Evolutionary conservation across 2,329 filamentous ascomycete species (phyloP).

Genomic region (Falciphora oryzae): DNA sequence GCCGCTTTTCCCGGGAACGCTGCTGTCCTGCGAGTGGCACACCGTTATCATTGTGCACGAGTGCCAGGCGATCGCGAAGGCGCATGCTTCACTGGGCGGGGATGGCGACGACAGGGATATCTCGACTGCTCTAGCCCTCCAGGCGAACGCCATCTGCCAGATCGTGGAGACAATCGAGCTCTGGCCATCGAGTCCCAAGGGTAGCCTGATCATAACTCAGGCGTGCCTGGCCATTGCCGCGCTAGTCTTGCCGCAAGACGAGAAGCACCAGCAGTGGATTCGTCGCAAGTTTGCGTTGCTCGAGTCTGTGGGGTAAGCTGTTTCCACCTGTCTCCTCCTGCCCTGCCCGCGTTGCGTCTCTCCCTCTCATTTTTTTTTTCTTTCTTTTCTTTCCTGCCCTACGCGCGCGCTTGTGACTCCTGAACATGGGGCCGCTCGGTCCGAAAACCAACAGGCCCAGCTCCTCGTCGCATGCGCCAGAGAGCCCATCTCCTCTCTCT

Average conservation of each 20-base stretch:
- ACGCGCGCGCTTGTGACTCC: background rate
- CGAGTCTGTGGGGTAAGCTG: constrained; percentile 40
- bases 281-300: constrained; percentile 72
- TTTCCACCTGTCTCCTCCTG: background rate
- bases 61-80: constrained; percentile 59
- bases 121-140: constrained; percentile 45
- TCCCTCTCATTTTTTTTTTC: background rate
- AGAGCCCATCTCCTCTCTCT: too few relatives aligned
- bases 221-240: constrained; percentile 69
- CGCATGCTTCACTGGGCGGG: constrained; percentile 39
- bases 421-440: background rate
- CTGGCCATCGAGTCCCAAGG: constrained; percentile 65
- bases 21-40: constrained; percentile 70
- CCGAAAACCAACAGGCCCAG: too few relatives aligned
- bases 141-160: constrained; percentile 67
- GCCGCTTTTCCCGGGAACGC: constrained; percentile 68
- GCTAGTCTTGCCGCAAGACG: constrained; percentile 73
- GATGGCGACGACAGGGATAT: constrained; percentile 1
- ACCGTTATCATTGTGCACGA: constrained; percentile 76
- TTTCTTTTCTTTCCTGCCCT: background rate
- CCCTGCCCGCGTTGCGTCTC: background rate
- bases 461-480: background rate
- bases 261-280: constrained; percentile 70
- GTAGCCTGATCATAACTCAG: constrained; percentile 67
- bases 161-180: constrained; percentile 73